phyloP scores from a whole-genome alignment of 768 basidiomycete genomes.

The Hypholoma fasciculare region DNA sequence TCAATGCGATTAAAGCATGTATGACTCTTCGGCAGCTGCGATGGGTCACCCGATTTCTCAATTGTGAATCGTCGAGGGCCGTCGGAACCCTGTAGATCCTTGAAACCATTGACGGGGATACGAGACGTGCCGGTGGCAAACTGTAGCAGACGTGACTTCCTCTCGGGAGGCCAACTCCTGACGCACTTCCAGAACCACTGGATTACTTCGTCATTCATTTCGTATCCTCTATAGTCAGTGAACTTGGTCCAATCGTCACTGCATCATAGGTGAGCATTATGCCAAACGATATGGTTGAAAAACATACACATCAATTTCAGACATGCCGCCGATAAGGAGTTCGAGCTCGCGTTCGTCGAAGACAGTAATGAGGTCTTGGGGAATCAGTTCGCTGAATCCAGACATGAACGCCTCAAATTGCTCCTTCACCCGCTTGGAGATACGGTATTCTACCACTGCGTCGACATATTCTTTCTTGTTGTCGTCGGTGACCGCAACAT shows the following conservation, averaged over 20 bases:
- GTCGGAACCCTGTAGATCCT: conserved; percentile 97
- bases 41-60: conserved; percentile 97
- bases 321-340: conserved; percentile 98
- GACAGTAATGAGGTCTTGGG: conserved; percentile 95
- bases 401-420: conserved; percentile 99
- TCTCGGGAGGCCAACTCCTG: conserved; percentile 95
- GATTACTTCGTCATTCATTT: conserved; percentile 93
- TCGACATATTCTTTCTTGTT: conserved; percentile 99
- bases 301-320: conserved; percentile 97
- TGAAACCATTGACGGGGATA: conserved; percentile 98
- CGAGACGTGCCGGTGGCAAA: conserved; percentile 97
- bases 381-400: conserved; percentile 99
- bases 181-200: conserved; percentile 99
- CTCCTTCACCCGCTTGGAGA: conserved; percentile 95
- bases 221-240: conserved; percentile 97
- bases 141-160: conserved; percentile 93
- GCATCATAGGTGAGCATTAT: neutral
- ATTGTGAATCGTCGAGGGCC: conserved; percentile 97
- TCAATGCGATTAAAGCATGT: conserved; percentile 98
- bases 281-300: neutral
- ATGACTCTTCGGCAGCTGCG: conserved; percentile 94
- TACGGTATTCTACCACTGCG: conserved; percentile 92
- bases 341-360: conserved; percentile 99
- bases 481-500: conserved; percentile 88
- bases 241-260: conserved; percentile 99